Base-by-base conservation (phyloP, 495 filamentous ascomycete genomes). In the Elaphomyces granulatus region DNA sequence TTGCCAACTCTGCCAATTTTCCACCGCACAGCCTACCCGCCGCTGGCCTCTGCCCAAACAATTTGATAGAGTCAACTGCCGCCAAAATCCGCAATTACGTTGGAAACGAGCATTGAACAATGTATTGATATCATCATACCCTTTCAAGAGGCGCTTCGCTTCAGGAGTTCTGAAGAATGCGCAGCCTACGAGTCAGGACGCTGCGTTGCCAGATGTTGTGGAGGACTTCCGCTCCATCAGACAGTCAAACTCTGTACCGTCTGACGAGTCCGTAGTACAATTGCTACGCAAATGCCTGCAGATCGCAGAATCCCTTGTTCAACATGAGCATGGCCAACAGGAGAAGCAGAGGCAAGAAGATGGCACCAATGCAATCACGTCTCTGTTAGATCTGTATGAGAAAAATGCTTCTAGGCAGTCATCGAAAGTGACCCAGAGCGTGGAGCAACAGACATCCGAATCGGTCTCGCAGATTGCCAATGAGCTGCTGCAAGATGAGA, bases 401-500 rank as follows among this genome's bases (percentile, higher is more conserved):
- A 59, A 63, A 44, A 51, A 42, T 21, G 42, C 40, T 35, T 28
- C 47, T 17, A 34, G 45, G 35, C 10, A 32, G 32, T 32, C 31
- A 34, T 17, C 35, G 38, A 54, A 35, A 51, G 34, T 40, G 20
- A 20, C 43, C 26, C 53, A 44, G 16, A 42, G 37, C 16, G 20
- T 50, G 2, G 47, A 53, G 15, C 43, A 49, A 12, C 45, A 40
- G 10, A 36, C 60, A 21, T 58, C 64, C 19, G 63, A 71, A 9
- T 45, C 56, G 9, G 51, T 82, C 43, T 71, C 73, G 16, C 44
- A 57, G 8, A 54, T 70, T 8, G 75, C 77, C 38, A 79, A 81
- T 51, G 53, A 63, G 0, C 64, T 94, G 36, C 39, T 95, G 34
- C 68, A 73, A 21, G 74, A 90, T 44, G 79, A 85, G 3, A 69